Percentiles rank a stretch among this genome's conserved stretches.
Conservation (phyloP, 2,329 filamentous ascomycete genomes). For the Leptographium wingfieldii region DNA sequence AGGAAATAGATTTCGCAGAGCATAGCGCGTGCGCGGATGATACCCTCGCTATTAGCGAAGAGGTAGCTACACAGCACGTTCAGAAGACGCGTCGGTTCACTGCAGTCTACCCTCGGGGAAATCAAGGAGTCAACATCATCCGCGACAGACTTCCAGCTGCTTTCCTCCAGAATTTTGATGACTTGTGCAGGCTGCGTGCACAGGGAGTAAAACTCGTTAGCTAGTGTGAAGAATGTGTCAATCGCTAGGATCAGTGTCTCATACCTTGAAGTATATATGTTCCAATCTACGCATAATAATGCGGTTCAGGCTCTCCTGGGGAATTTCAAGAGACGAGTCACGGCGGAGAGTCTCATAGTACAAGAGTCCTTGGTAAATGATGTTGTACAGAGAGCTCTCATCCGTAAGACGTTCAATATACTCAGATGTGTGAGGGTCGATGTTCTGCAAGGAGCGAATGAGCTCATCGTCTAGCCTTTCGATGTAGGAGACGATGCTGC, state of each 20-base stretch:
- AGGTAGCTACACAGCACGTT: constrained; percentile 88
- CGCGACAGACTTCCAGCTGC: constrained; percentile 76
- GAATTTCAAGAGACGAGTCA: constrained; percentile 54
- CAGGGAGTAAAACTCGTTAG: neutral
- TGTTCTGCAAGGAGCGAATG: constrained; percentile 89
- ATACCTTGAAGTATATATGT: constrained; percentile 95
- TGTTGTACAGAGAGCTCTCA: constrained; percentile 81
- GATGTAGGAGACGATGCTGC: constrained; percentile 86
- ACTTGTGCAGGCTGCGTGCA: constrained; percentile 63
- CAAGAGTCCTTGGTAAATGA: constrained; percentile 75
- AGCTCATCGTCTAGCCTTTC: constrained; percentile 96
- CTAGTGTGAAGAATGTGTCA: neutral
- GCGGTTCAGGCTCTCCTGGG: constrained; percentile 83
- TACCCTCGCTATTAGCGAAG: constrained; percentile 87
- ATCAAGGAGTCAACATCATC: constrained; percentile 60
- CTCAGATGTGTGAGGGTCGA: constrained; percentile 96
- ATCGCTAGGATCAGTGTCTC: constrained; percentile 8
- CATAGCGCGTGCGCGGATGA: constrained; percentile 93
- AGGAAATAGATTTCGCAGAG: constrained; percentile 98
- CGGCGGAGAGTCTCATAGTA: constrained; percentile 77
- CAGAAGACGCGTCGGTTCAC: constrained; percentile 64
- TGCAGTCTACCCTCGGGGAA: constrained; percentile 56
- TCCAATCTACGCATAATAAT: constrained; percentile 89
- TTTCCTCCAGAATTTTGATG: constrained; percentile 85
- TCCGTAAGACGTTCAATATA: constrained; percentile 94